Conservation (phyloP, 164 flowering plant species). For the Sedum album region DNA sequence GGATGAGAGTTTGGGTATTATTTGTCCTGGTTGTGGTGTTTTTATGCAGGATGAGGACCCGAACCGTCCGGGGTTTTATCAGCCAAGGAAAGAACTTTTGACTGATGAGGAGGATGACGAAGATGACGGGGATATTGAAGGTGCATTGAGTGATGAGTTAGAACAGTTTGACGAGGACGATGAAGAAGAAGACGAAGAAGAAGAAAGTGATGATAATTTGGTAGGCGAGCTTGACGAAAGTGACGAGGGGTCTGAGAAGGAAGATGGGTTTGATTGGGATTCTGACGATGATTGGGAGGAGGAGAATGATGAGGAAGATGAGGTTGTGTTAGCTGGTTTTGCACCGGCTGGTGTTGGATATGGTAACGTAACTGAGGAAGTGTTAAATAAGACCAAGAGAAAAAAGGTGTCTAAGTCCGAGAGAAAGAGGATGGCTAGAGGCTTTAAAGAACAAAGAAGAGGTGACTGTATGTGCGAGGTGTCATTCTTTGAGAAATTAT, state of each 20-base stretch:
- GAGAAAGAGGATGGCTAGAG: constrained; percentile 57
- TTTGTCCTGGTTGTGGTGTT: constrained; percentile 96
- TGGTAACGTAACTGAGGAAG: constrained; percentile 77
- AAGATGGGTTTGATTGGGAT: constrained; percentile 53
- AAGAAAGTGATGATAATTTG: constrained; percentile 16
- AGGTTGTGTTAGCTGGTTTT: constrained; percentile 68
- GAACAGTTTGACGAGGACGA: constrained; percentile 15
- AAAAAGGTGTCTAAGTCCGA: constrained; percentile 57
- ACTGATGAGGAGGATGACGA: constrained; percentile 10
- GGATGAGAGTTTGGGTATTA: constrained; percentile 52
- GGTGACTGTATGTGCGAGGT: constrained; percentile 83
- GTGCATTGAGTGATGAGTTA: constrained; percentile 13
- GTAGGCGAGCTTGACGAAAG: constrained; percentile 21
- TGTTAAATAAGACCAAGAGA: constrained; percentile 32
- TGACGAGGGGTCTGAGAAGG: constrained; percentile 22
- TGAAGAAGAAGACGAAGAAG: constrained; percentile 14
- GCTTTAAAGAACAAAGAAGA: constrained; percentile 43
- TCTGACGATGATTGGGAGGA: constrained; percentile 58
- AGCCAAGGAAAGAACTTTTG: constrained; percentile 24
- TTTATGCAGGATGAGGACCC: constrained; percentile 86
- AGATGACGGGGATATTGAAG: constrained; percentile 12
- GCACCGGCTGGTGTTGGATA: constrained; percentile 66
- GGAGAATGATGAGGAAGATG: constrained; percentile 36
- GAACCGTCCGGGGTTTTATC: constrained; percentile 71
- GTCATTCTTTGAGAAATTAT: constrained; percentile 86